These are phyloP conservation scores for Tardiomyces depauwii DNA, from an alignment of 1,139 yeast species.

Conservation along the genomic window DNA sequence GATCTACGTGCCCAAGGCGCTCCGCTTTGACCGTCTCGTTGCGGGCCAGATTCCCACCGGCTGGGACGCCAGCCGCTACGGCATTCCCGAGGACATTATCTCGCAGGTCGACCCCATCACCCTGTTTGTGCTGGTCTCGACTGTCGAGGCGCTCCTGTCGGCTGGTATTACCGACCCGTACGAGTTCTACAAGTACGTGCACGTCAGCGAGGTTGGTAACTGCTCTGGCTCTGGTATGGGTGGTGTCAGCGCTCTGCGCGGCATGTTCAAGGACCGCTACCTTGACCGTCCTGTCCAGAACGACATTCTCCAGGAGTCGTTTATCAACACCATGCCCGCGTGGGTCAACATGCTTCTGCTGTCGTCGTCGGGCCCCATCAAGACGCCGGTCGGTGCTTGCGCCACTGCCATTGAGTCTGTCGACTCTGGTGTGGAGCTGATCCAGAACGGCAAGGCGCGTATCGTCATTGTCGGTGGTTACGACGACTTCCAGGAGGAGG, in stretches of 20 bases:
- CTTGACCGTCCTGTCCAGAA: conserved; percentile 90
- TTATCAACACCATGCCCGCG: conserved; percentile 97
- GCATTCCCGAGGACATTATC: conserved; percentile 88
- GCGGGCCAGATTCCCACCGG: conserved; percentile 99
- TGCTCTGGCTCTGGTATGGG: conserved; percentile 99
- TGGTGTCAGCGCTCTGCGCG: conserved; percentile 93
- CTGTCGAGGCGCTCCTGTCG: conserved; percentile 85
- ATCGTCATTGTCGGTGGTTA: conserved; percentile 96
- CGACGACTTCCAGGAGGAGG: conserved; percentile 99
- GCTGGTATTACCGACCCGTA: conserved; percentile 97
- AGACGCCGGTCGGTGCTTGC: conserved; percentile 99
- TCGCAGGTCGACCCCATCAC: conserved; percentile 95
- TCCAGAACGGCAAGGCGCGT: conserved; percentile 87
- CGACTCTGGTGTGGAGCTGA: conserved; percentile 91
- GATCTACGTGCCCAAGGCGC: conserved; percentile 87
- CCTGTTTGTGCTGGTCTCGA: conserved; percentile 81
- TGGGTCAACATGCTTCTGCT: conserved; percentile 98
- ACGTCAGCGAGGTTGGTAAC: conserved; percentile 97
- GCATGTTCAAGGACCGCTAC: conserved; percentile 95
- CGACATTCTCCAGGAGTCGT: conserved; percentile 94
- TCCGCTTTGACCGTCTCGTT: conserved; percentile 88
- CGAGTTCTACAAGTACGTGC: conserved; percentile 96
- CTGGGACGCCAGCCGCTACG: conserved; percentile 92
- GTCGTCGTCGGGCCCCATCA: conserved; percentile 97
- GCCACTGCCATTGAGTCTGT: conserved; percentile 98